Conservation (phyloP, 1,139 yeast genomes). For the Suhomyces yuchorum region DNA sequence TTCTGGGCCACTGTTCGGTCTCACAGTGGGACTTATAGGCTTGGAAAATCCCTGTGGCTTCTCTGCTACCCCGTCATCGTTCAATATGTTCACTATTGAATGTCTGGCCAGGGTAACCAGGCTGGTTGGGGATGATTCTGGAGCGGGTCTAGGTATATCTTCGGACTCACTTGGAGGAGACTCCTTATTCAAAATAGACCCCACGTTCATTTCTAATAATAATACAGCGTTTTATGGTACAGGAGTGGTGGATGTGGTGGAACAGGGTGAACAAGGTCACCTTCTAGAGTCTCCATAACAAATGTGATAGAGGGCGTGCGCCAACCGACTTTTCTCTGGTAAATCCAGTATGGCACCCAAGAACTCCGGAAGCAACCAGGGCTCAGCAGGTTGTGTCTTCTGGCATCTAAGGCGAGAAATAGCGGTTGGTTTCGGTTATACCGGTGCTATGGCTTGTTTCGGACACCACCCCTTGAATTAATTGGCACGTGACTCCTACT, state of each 20-base stretch:
- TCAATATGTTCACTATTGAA: constrained; percentile 27
- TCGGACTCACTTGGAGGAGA: constrained; percentile 37
- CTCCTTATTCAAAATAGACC: constrained; percentile 49
- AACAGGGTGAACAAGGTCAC: neutral
- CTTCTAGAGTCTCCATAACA: neutral
- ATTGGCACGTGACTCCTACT: neutral
- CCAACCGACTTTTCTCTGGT: neutral
- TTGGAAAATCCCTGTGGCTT: constrained; percentile 7
- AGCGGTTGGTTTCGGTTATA: too few relatives aligned
- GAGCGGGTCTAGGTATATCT: constrained; percentile 24
- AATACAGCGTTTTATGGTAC: constrained; percentile 4
- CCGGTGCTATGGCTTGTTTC: too few relatives aligned
- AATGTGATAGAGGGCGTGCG: constrained; percentile 1
- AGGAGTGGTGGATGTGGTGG: neutral
- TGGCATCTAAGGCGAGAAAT: too few relatives aligned
- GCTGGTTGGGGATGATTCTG: constrained; percentile 16
- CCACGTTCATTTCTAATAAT: constrained; percentile 43
- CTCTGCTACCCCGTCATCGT: constrained; percentile 19
- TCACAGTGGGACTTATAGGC: constrained; percentile 12
- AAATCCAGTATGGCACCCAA: too few relatives aligned
- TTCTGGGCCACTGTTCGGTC: constrained; percentile 1
- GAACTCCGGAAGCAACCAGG: too few relatives aligned
- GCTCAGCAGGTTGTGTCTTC: too few relatives aligned
- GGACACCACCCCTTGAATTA: too few relatives aligned
- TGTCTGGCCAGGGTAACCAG: constrained; percentile 21